These are phyloP conservation scores for Abortiporus biennis DNA, from an alignment of 1,284 basidiomycete genomes.

Conservation along the genomic window DNA sequence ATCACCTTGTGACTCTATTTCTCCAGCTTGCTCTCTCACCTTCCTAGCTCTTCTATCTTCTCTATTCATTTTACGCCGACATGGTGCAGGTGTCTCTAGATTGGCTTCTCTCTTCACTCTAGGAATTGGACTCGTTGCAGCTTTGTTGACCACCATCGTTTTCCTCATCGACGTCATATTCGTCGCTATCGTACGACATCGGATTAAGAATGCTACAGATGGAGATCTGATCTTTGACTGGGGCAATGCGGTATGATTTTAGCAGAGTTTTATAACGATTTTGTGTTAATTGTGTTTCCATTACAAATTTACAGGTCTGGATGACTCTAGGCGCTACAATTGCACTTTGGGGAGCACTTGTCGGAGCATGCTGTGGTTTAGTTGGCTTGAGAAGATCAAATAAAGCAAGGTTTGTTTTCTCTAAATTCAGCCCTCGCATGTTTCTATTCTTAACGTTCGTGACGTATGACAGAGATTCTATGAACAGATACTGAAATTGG, in stretches of 20 bases:
- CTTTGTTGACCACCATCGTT: slow-evolving; percentile 40
- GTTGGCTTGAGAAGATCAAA: slow-evolving; percentile 17
- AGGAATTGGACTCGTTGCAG: slow-evolving; percentile 24
- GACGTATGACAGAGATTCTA: neutral
- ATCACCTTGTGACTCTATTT: slow-evolving; percentile 7
- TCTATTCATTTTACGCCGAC: slow-evolving; percentile 38
- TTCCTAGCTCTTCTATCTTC: slow-evolving; percentile 46
- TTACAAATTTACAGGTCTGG: slow-evolving; percentile 42
- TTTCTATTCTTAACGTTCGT: slow-evolving; percentile 18
- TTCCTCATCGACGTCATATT: slow-evolving; percentile 52
- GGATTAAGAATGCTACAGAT: slow-evolving; percentile 32
- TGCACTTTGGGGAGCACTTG: slow-evolving; percentile 39
- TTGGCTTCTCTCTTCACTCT: slow-evolving; percentile 18
- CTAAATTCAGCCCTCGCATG: no score
- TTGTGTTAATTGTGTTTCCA: neutral
- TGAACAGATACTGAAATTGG: neutral
- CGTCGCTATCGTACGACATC: slow-evolving; percentile 37
- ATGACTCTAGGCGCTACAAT: slow-evolving; percentile 45
- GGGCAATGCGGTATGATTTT: slow-evolving; percentile 42
- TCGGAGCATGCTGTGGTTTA: slow-evolving; percentile 34
- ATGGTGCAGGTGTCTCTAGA: slow-evolving; percentile 22
- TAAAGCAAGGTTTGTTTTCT: no score
- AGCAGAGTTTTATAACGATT: neutral
- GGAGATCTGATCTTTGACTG: slow-evolving; percentile 33
- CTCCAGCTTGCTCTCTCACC: slow-evolving; percentile 40